Percentiles rank a stretch among this genome's conserved stretches.
phyloP scores from a whole-genome alignment of 192 early-diverging fungal species.

The Phlyctochytrium planicorne region DNA sequence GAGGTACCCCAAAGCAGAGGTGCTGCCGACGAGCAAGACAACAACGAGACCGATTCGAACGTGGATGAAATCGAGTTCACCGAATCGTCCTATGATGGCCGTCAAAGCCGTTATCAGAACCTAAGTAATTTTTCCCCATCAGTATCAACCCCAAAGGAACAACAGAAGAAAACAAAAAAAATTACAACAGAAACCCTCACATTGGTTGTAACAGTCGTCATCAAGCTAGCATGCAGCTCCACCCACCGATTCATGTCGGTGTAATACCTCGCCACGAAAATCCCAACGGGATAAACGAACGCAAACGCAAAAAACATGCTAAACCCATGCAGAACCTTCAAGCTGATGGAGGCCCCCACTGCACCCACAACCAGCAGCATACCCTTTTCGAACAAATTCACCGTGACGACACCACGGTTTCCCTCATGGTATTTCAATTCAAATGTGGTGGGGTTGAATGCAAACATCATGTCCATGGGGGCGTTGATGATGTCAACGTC shows the following conservation, averaged over 20 bases:
- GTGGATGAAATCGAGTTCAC: constrained; percentile 19
- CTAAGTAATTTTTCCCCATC: constrained; percentile 8
- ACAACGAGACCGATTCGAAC: constrained; percentile 28
- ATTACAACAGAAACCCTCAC: constrained; percentile 24
- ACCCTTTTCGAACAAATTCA: constrained; percentile 33
- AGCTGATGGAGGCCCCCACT: not conserved
- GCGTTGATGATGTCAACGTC: constrained; percentile 23
- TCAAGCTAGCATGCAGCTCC: constrained; percentile 24
- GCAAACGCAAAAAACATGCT: constrained; percentile 33
- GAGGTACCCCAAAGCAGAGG: not conserved
- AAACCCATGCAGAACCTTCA: constrained; percentile 33
- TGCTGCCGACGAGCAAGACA: constrained; percentile 16
- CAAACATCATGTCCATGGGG: constrained; percentile 32
- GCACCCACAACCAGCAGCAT: not conserved
- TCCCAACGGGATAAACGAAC: constrained; percentile 37
- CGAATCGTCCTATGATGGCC: constrained; percentile 36
- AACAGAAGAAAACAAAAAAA: constrained; percentile 6
- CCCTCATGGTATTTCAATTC: constrained; percentile 23
- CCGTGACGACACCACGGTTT: constrained; percentile 11
- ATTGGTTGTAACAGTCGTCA: constrained; percentile 31
- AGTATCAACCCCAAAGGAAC: constrained; percentile 4
- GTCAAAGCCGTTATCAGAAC: constrained; percentile 32
- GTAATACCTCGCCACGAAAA: constrained; percentile 35
- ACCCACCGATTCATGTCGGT: constrained; percentile 26
- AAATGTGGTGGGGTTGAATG: constrained; percentile 15